These are phyloP conservation scores for Blastomyces gilchristii DNA, from an alignment of 2,329 filamentous ascomycete species.

Conservation along the genomic window DNA sequence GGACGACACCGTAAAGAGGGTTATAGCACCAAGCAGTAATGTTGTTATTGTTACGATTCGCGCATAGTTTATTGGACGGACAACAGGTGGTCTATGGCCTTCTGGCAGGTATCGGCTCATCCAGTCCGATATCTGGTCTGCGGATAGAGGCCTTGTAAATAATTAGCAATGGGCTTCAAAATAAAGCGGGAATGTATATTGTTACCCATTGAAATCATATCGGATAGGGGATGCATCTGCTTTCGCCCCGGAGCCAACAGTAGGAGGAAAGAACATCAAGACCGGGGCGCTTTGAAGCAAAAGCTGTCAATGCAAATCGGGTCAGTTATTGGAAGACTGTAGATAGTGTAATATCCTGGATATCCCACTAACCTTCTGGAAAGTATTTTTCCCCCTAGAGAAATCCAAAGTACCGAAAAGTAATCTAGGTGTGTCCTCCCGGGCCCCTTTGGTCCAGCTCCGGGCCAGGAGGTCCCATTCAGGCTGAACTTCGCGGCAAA, in stretches of 20 bases:
- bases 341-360: neutral
- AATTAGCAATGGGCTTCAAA: slow-evolving; percentile 7
- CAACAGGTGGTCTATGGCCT: slow-evolving; percentile 64
- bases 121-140: slow-evolving; percentile 72
- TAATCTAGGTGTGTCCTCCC: slow-evolving; percentile 42
- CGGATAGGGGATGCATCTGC: slow-evolving; percentile 57
- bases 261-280: slow-evolving; percentile 77
- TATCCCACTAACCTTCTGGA: slow-evolving; percentile 61
- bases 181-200: slow-evolving; percentile 11
- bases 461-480: slow-evolving; percentile 82
- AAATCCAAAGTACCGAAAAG: slow-evolving; percentile 86
- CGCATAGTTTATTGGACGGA: slow-evolving; percentile 78
- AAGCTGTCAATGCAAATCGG: slow-evolving; percentile 46
- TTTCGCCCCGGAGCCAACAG: slow-evolving; percentile 67
- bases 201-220: slow-evolving; percentile 81
- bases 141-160: slow-evolving; percentile 52
- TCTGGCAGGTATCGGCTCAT: slow-evolving; percentile 67
- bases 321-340: slow-evolving; percentile 11
- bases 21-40: slow-evolving; percentile 58
- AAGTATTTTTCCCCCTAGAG: slow-evolving; percentile 67
- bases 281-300: slow-evolving; percentile 90
- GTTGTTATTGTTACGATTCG: slow-evolving; percentile 60
- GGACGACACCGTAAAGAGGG: slow-evolving; percentile 58
- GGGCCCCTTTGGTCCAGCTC: slow-evolving; percentile 82
- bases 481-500: slow-evolving; percentile 85